These are phyloP conservation scores for Colletotrichum tropicicola DNA, from an alignment of 2,329 filamentous ascomycete genomes.

Conservation along the genomic window DNA sequence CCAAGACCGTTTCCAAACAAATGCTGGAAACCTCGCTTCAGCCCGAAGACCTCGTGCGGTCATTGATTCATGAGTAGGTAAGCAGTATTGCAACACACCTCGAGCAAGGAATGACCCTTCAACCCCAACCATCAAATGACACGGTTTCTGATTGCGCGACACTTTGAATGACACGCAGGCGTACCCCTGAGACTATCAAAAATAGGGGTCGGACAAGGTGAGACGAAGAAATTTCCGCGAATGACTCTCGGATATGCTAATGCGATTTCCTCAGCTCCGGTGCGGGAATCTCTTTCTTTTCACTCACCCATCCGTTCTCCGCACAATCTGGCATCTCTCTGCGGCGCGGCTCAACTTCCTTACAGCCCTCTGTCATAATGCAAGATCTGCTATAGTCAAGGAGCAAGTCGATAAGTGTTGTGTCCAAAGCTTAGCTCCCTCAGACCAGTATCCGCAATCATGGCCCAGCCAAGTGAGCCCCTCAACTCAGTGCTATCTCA, in stretches of 20 bases:
- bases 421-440: neutral
- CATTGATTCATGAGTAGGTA: constrained; percentile 19
- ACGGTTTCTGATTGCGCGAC: neutral
- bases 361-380: neutral
- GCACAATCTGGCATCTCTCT: neutral
- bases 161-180: constrained; percentile 21
- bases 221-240: constrained; percentile 13
- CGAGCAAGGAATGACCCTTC: constrained; percentile 18
- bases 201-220: constrained; percentile 22
- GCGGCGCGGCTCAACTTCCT: neutral
- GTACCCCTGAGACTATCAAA: neutral
- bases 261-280: neutral
- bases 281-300: neutral
- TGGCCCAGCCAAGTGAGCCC: neutral
- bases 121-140: constrained; percentile 11
- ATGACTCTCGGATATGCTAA: constrained; percentile 15
- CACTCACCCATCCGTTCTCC: neutral
- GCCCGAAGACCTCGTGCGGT: neutral
- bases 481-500: neutral
- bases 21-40: neutral
- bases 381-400: neutral
- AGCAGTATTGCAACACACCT: neutral
- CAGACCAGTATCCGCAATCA: neutral
- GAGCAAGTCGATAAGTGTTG: too few species aligned
- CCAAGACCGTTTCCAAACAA: neutral